Conservation (phyloP, 1,139 yeast species). For the Eremothecium cymbalariae region DNA sequence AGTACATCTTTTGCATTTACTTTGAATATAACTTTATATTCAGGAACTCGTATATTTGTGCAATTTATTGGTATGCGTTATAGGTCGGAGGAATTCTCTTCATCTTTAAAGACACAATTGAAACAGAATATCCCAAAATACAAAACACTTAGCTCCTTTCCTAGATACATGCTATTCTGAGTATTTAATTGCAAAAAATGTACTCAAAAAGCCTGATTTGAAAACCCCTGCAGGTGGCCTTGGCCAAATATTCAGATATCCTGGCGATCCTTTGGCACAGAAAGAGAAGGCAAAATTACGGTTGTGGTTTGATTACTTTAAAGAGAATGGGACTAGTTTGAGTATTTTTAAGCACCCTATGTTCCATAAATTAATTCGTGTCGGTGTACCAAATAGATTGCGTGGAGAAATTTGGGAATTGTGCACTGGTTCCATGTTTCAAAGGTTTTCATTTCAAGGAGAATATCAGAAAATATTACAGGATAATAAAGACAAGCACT, state of each 20-base stretch:
- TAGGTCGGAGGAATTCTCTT: constrained; percentile 75
- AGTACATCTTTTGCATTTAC: constrained; percentile 74
- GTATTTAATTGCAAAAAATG: constrained; percentile 60
- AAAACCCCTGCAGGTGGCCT: constrained; percentile 75
- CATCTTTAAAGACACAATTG: constrained; percentile 51
- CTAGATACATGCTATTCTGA: constrained; percentile 76
- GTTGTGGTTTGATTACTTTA: constrained; percentile 86
- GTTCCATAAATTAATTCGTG: constrained; percentile 74
- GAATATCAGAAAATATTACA: constrained; percentile 52
- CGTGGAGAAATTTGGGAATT: constrained; percentile 97
- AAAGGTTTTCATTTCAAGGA: constrained; percentile 54
- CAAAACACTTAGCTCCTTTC: constrained; percentile 57
- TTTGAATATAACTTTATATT: constrained; percentile 59
- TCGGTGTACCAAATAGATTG: constrained; percentile 84
- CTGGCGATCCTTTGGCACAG: constrained; percentile 74
- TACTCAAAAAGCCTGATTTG: constrained; percentile 35
- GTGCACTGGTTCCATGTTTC: constrained; percentile 76
- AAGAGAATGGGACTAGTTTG: constrained; percentile 76
- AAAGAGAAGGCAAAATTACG: constrained; percentile 82
- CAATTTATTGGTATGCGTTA: constrained; percentile 75
- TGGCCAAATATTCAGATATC: constrained; percentile 75
- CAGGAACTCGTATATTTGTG: constrained; percentile 54
- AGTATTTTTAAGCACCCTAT: constrained; percentile 66
- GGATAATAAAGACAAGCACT: constrained; percentile 52
- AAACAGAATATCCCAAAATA: constrained; percentile 53